Evolutionary conservation across 2,329 filamentous ascomycete genomes (phyloP).

Genomic region (Stachybotrys chlorohalonatus): DNA sequence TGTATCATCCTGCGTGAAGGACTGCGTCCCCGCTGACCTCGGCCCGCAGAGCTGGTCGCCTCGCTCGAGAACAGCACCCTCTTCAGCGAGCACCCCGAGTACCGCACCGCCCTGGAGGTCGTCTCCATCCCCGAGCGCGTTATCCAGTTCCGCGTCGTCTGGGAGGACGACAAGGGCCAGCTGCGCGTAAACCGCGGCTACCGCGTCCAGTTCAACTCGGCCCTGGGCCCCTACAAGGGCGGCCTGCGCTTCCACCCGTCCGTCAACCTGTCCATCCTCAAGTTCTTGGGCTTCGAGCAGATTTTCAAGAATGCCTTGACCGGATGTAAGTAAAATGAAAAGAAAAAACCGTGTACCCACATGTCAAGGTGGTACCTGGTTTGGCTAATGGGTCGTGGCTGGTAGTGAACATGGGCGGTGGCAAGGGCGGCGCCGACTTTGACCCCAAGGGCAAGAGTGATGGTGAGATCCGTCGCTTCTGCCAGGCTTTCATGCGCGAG

Average conservation of each 20-base stretch:
- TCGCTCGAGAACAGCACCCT: conserved; percentile 91
- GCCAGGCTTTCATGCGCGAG: conserved; percentile 91
- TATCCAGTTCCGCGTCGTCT: conserved; percentile 94
- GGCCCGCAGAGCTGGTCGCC: conserved; percentile 69
- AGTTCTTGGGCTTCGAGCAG: conserved; percentile 98
- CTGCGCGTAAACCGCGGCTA: conserved; percentile 90
- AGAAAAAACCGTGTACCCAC: neutral
- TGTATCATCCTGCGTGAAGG: neutral
- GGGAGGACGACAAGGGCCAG: conserved; percentile 88
- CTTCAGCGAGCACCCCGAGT: conserved; percentile 91
- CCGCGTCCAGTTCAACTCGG: conserved; percentile 97
- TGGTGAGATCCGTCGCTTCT: conserved; percentile 96
- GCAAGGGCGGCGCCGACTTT: conserved; percentile 96
- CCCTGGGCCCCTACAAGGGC: conserved; percentile 95
- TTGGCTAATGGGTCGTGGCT: neutral
- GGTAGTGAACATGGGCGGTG: conserved; percentile 70
- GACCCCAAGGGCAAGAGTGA: conserved; percentile 98
- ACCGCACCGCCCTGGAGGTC: conserved; percentile 81
- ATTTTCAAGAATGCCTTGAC: conserved; percentile 99
- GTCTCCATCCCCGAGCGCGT: conserved; percentile 87
- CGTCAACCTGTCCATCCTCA: conserved; percentile 74
- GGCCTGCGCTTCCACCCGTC: conserved; percentile 90
- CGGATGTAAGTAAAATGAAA: conserved; percentile 54
- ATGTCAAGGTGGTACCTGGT: neutral
- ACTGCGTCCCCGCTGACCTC: neutral